These are phyloP conservation scores for Aspergillus ostianus DNA, from an alignment of 495 filamentous ascomycete species.

Conservation along the genomic window DNA sequence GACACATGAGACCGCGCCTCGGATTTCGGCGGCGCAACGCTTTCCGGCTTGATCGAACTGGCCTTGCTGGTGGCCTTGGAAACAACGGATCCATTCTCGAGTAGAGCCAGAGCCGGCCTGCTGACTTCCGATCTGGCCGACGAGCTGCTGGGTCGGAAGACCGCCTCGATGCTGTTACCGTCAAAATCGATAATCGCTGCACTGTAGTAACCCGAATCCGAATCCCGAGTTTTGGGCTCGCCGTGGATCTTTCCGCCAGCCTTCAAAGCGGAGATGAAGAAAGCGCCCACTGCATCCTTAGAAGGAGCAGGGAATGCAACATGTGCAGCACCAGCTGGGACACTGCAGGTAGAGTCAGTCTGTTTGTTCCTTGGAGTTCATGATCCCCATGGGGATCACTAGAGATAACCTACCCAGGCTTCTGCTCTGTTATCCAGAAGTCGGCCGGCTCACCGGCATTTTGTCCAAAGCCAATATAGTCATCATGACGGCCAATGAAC, in stretches of 20 bases:
- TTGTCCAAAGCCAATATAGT: conserved; percentile 57
- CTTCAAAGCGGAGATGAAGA: conserved; percentile 59
- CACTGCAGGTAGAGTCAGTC: conserved; percentile 29
- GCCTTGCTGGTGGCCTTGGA: conserved; percentile 36
- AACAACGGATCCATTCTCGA: conserved; percentile 41
- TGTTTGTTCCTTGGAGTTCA: conserved; percentile 4
- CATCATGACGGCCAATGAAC: conserved; percentile 57
- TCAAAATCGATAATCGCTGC: conserved; percentile 61
- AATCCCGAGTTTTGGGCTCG: conserved; percentile 52
- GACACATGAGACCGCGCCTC: conserved; percentile 30
- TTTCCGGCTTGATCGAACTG: conserved; percentile 31
- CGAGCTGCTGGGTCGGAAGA: conserved; percentile 41
- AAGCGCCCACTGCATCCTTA: conserved; percentile 52
- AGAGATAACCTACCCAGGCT: conserved; percentile 44
- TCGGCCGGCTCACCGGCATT: conserved; percentile 51
- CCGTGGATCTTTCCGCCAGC: conserved; percentile 57
- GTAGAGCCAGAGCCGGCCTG: conserved; percentile 32
- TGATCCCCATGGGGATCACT: background rate
- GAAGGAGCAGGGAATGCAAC: conserved; percentile 58
- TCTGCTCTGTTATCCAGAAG: conserved; percentile 58
- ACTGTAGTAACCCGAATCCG: conserved; percentile 54
- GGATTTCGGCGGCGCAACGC: conserved; percentile 29
- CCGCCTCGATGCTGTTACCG: conserved; percentile 61
- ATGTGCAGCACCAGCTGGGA: conserved; percentile 51
- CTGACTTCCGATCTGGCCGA: conserved; percentile 32